These are phyloP conservation scores for Fusarium phyllophilum DNA, from an alignment of 2,329 filamentous ascomycete species.

Conservation along the genomic window DNA sequence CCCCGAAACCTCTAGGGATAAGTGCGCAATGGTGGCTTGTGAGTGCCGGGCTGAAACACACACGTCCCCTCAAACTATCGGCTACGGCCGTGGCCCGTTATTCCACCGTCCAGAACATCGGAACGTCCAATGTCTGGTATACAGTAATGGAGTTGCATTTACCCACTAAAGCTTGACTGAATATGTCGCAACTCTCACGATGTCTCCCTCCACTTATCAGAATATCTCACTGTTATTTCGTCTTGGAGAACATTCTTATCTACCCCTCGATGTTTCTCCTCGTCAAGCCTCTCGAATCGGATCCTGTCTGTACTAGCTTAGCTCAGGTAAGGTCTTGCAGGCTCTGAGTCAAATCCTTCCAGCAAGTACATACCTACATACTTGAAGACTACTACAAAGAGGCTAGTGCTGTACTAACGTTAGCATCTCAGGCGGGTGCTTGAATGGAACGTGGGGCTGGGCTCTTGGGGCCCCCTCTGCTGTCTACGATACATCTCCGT, in stretches of 20 bases:
- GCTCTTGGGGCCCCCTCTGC: not conserved
- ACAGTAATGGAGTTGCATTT: slow-evolving; percentile 4
- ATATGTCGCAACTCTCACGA: not conserved
- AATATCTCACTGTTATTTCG: not conserved
- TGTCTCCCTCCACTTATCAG: not conserved
- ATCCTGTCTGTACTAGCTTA: slow-evolving; percentile 1
- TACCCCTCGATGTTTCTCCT: slow-evolving; percentile 4
- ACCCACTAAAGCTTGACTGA: slow-evolving; percentile 7
- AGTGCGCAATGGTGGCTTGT: slow-evolving; percentile 23
- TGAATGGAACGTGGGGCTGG: slow-evolving; percentile 23
- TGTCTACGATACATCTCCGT: not conserved
- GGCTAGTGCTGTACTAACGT: not conserved
- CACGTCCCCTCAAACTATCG: slow-evolving; percentile 17
- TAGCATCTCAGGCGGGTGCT: not conserved
- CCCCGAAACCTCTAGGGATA: slow-evolving; percentile 3
- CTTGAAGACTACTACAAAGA: not conserved
- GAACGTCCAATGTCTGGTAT: slow-evolving; percentile 17
- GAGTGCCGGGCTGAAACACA: slow-evolving; percentile 37
- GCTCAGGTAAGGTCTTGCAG: not conserved
- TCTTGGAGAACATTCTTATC: not conserved
- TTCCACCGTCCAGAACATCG: slow-evolving; percentile 3
- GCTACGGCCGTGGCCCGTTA: slow-evolving; percentile 9
- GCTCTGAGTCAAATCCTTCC: not conserved
- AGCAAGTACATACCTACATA: not conserved
- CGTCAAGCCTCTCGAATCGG: not conserved